Evolutionary conservation across 1,284 basidiomycete genomes (phyloP), one percentile per base, ranked within the genome.

Genomic region (Pseudozyma hubeiensis): DNA sequence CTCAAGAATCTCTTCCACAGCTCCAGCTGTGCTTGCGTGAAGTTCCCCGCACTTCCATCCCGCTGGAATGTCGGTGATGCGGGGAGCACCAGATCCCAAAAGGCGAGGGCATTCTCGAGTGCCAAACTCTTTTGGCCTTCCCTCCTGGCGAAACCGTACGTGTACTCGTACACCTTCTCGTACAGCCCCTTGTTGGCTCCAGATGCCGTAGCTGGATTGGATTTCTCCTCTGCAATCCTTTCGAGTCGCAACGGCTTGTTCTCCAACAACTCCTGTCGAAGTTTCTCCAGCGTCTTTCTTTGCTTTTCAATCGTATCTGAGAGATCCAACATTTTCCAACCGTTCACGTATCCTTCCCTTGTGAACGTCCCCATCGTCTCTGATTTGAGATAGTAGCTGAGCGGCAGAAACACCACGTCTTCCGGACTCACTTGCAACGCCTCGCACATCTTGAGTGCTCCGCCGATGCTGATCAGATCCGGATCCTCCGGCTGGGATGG

Each of bases 1-100:
- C 86, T 87, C 76, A 95, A 84, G 84, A 92, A 98, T 40, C 91
- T 90, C 78, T 93, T 90, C 95, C 95, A 98, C 87, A 90, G 88
- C 14, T 90, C 86, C 17, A 90, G 90, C 80, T 94, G 90, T 59
- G 88, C 86, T 35, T 87, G 84, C 49, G 88, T 87, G 89, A 93
- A 95, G 9, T 89, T 90, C 29, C 88, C 88, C 24, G 53, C 37
- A 30, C 49, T 31, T 9, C 66, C 64, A 13, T 63, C 48, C 14
- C 64, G 45, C 37, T 80, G 89, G 24, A 91, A 90, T 10, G 87
- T 83, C 37, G 96, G 87, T 7, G 92, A 93, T 77, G 91, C 89
- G 0, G 92, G 91, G 47, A 98, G 87, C 43, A 97, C 89, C 7
- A 97, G 86, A 35, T 86, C 87, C 96, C 96, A 98, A 81, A 96